Conservation (phyloP, 352 stramenopile genomes). For the Discostella stelligera region DNA sequence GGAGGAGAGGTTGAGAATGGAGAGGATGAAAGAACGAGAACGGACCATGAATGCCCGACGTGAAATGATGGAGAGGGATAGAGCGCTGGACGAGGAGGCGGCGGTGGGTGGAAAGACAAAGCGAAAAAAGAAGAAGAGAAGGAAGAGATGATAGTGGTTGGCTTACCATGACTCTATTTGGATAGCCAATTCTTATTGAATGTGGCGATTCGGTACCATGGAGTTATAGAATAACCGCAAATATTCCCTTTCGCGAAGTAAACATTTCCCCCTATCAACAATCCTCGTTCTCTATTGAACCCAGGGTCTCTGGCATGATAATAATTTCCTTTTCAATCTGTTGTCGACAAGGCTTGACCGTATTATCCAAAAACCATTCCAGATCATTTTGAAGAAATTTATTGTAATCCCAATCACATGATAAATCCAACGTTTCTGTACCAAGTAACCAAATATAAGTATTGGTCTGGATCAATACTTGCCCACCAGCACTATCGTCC, state of each 20-base stretch:
- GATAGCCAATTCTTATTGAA: too few relatives aligned
- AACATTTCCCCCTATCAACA: too few relatives aligned
- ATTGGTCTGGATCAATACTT: conserved; percentile 12
- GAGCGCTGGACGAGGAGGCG: conserved; percentile 23
- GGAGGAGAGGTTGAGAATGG: conserved; percentile 18
- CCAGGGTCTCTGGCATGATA: too few relatives aligned
- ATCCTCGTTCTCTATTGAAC: too few relatives aligned
- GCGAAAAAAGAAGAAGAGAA: conserved; percentile 24
- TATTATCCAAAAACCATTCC: conserved; percentile 25
- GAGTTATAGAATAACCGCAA: too few relatives aligned
- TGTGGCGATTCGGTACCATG: too few relatives aligned
- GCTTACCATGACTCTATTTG: too few relatives aligned
- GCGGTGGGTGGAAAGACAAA: conserved; percentile 48
- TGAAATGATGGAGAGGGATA: conserved; percentile 59
- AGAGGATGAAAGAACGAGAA: conserved; percentile 37
- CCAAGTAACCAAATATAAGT: conserved; percentile 28
- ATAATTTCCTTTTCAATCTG: conserved; percentile 18
- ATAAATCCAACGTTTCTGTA: conserved; percentile 14
- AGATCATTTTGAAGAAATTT: conserved; percentile 16
- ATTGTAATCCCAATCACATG: conserved; percentile 25
- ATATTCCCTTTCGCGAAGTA: too few relatives aligned
- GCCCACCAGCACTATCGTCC: neutral
- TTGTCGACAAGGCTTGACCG: conserved; percentile 20
- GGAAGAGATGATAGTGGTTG: neutral
- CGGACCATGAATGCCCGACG: conserved; percentile 26